These are phyloP conservation scores for Cyberlindnera galapagoensis DNA, from an alignment of 805 yeast genomes.

Conservation along the genomic window DNA sequence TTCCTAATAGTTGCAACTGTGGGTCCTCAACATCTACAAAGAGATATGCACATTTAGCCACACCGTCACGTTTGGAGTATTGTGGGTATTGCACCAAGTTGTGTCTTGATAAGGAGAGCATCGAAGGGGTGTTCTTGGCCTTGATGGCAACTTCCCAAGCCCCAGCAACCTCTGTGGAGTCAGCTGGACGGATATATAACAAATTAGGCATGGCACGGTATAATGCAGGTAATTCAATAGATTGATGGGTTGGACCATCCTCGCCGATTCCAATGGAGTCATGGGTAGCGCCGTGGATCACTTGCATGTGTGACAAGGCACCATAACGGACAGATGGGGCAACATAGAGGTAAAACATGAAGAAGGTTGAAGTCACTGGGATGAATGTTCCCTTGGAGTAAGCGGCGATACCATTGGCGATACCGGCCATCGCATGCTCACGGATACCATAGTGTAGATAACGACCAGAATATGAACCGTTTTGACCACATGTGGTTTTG, in stretches of 20 bases:
- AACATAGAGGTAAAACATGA: conserved; percentile 82
- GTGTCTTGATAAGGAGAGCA: conserved; percentile 77
- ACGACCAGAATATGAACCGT: conserved; percentile 71
- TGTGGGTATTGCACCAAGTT: conserved; percentile 89
- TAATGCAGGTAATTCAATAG: conserved; percentile 80
- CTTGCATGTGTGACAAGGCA: conserved; percentile 75
- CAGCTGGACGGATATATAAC: conserved; percentile 88
- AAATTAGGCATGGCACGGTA: conserved; percentile 78
- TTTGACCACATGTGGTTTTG: conserved; percentile 61
- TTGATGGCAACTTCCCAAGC: conserved; percentile 64
- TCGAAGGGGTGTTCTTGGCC: conserved; percentile 58
- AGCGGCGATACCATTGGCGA: conserved; percentile 93
- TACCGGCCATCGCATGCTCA: conserved; percentile 99
- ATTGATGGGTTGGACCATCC: conserved; percentile 92
- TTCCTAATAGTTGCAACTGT: conserved; percentile 71
- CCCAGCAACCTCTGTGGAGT: conserved; percentile 82
- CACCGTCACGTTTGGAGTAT: conserved; percentile 76
- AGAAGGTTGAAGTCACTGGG: conserved; percentile 95
- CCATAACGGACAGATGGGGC: conserved; percentile 83
- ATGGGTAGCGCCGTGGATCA: conserved; percentile 83
- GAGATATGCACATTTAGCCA: conserved; percentile 91
- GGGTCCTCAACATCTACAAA: conserved; percentile 52
- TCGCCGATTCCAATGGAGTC: conserved; percentile 88
- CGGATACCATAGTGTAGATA: conserved; percentile 97
- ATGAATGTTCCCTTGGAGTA: conserved; percentile 70